Evolutionary conservation across 1,139 yeast species (phyloP).

Genomic region (Pneumocystis canis): DNA sequence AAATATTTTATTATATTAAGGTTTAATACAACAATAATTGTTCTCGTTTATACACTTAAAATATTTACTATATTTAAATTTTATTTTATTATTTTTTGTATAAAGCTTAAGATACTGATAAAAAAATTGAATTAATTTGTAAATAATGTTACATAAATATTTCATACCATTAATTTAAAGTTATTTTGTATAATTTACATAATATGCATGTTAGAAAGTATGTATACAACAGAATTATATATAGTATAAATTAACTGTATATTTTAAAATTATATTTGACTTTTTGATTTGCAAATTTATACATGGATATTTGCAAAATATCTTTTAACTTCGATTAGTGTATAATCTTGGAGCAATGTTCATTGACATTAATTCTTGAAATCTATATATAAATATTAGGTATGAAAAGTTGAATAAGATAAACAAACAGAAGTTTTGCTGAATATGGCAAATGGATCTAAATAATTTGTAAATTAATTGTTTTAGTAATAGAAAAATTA

Average conservation of each 20-base stretch:
- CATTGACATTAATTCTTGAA: constrained; percentile 77
- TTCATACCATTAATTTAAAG: neutral
- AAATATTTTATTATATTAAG: neutral
- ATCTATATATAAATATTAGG: neutral
- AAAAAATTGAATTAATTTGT: neutral
- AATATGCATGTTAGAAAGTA: neutral
- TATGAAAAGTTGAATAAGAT: neutral
- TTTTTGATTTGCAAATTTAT: neutral
- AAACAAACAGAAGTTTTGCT: neutral
- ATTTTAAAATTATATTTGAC: neutral
- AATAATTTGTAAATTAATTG: neutral
- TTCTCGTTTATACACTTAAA: no score
- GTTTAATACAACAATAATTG: neutral
- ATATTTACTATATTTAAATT: neutral
- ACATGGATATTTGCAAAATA: neutral
- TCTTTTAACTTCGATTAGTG: neutral
- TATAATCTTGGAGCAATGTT: constrained; percentile 36
- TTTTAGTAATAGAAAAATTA: constrained; percentile 59
- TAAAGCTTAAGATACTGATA: neutral
- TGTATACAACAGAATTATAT: neutral
- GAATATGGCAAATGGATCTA: neutral
- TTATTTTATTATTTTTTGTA: neutral
- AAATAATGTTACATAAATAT: neutral
- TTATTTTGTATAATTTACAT: neutral
- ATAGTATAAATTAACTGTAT: neutral